Conservation (phyloP, 441 rosid genomes). For the Raphanus hybrid region DNA sequence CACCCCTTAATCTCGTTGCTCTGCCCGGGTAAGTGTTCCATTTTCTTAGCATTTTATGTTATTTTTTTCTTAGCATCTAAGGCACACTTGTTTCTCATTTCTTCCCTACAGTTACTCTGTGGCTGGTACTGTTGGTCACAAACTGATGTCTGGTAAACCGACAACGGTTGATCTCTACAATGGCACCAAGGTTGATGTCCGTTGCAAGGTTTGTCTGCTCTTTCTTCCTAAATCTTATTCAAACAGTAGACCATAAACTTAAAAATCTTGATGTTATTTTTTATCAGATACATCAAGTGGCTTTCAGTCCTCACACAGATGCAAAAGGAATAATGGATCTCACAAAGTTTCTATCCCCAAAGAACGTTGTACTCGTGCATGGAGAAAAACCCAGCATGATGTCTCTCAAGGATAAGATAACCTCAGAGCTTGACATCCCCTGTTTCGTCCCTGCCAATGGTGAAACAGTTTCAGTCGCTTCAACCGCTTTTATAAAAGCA, state of each 20-base stretch:
- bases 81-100: conserved; percentile 1
- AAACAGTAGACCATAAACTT: background rate
- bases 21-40: conserved; percentile 77
- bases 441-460: conserved; percentile 80
- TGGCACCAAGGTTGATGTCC: conserved; percentile 82
- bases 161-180: conserved; percentile 82
- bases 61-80: conserved; percentile 8
- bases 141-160: conserved; percentile 87
- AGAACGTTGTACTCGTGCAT: conserved; percentile 82
- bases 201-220: conserved; percentile 69
- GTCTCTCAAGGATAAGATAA: conserved; percentile 66
- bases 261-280: conserved; percentile 1
- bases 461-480: conserved; percentile 70
- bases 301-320: conserved; percentile 97
- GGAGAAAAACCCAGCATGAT: conserved; percentile 94
- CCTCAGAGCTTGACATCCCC: conserved; percentile 71
- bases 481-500: conserved; percentile 63
- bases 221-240: conserved; percentile 16
- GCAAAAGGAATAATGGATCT: conserved; percentile 95
- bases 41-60: background rate
- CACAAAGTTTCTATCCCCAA: conserved; percentile 77
- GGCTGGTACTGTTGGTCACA: conserved; percentile 93
- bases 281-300: conserved; percentile 83
- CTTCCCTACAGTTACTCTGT: conserved; percentile 69
- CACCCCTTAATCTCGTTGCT: conserved; percentile 74